Conservation (phyloP, 257 asterid species). For the Lycium ferocissimum region DNA sequence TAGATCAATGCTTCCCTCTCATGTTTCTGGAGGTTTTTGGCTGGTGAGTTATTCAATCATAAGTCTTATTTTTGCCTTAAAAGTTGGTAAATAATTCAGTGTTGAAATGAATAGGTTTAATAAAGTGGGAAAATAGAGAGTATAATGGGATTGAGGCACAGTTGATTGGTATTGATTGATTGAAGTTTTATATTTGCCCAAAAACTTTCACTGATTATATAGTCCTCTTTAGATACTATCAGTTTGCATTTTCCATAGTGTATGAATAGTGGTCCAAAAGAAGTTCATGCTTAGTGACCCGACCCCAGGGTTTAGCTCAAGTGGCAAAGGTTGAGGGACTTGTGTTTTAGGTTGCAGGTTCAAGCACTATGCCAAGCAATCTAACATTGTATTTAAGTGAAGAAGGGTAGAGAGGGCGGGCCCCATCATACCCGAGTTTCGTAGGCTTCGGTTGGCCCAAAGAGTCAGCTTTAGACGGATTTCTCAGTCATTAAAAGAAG, state of each 20-base stretch:
- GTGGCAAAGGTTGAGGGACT: neutral
- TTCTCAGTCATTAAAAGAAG: neutral
- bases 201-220: neutral
- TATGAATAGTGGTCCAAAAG: neutral
- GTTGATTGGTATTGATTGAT: neutral
- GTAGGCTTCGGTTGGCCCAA: neutral
- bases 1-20: slow-evolving; percentile 90
- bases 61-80: neutral
- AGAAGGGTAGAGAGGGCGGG: neutral
- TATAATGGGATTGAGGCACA: neutral
- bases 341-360: neutral
- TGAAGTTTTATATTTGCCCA: neutral
- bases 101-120: neutral
- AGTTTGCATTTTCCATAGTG: neutral
- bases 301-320: neutral
- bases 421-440: neutral
- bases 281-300: neutral
- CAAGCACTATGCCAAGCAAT: neutral
- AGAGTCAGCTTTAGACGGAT: neutral
- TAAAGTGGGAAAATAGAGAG: neutral
- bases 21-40: slow-evolving; percentile 98
- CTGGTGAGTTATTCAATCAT: slow-evolving; percentile 58
- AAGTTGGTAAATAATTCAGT: neutral
- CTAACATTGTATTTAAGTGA: neutral
- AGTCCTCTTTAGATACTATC: neutral